A percentile compares a stretch with the other conserved stretches of the same genome.
Evolutionary conservation across 1,284 basidiomycete species (phyloP).

Genomic region (Ustilago loliicola): DNA sequence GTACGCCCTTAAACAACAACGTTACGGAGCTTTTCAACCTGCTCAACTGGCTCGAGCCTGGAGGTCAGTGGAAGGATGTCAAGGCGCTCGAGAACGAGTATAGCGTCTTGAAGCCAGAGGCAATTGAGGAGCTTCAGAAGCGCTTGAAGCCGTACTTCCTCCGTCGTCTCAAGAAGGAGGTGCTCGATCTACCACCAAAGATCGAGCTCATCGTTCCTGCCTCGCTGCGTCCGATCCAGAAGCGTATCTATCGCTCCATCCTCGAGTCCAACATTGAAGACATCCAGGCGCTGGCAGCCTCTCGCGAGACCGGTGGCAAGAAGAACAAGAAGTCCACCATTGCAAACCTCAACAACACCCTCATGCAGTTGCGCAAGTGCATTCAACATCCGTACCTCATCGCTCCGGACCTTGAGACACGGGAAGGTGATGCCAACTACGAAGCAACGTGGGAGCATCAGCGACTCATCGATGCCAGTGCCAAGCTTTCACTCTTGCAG

Average conservation of each 20-base stretch:
- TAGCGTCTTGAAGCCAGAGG: slow-evolving; percentile 60
- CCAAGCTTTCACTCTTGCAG: slow-evolving; percentile 75
- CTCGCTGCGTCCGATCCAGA: slow-evolving; percentile 88
- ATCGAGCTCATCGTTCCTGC: slow-evolving; percentile 85
- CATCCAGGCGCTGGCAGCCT: slow-evolving; percentile 53
- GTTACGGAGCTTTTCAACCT: slow-evolving; percentile 78
- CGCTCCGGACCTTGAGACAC: slow-evolving; percentile 80
- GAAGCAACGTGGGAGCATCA: slow-evolving; percentile 78
- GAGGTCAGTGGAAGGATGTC: slow-evolving; percentile 54
- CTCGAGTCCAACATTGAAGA: slow-evolving; percentile 58
- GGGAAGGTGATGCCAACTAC: slow-evolving; percentile 75
- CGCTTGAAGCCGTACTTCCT: slow-evolving; percentile 89
- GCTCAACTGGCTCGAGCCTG: slow-evolving; percentile 55
- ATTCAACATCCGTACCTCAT: slow-evolving; percentile 78
- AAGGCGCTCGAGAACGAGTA: slow-evolving; percentile 47
- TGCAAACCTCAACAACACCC: slow-evolving; percentile 60
- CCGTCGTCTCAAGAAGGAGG: slow-evolving; percentile 90
- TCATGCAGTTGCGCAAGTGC: slow-evolving; percentile 67
- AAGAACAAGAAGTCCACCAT: slow-evolving; percentile 46
- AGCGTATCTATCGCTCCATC: slow-evolving; percentile 81
- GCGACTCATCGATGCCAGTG: slow-evolving; percentile 84
- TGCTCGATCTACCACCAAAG: slow-evolving; percentile 90
- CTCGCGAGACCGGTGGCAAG: slow-evolving; percentile 24
- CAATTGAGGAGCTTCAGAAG: slow-evolving; percentile 79
- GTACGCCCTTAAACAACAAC: slow-evolving; percentile 97